Evolutionary conservation across 164 flowering plant genomes (phyloP).

Genomic region (Umbellularia californica): DNA sequence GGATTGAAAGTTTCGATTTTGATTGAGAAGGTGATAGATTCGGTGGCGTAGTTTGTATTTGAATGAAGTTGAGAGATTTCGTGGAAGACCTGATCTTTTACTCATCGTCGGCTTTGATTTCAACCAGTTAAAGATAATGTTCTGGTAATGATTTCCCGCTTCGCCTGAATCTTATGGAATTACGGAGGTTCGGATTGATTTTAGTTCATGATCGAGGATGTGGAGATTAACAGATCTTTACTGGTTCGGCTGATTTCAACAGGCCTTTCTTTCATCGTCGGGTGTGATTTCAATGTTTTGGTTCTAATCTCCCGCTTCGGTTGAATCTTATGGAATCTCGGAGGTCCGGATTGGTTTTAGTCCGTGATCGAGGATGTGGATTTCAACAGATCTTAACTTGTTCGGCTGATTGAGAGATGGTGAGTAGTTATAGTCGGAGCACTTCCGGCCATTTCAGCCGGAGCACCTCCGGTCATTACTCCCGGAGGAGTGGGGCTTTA

Average conservation of each 20-base stretch:
- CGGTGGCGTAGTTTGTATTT: background rate
- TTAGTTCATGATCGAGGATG: background rate
- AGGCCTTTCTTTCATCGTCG: too few relatives aligned
- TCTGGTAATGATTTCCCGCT: too few relatives aligned
- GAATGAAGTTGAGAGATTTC: background rate
- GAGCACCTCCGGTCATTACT: conserved; percentile 11
- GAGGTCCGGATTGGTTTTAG: too few relatives aligned
- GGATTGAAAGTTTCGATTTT: background rate
- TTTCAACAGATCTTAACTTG: background rate
- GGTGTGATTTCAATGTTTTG: too few relatives aligned
- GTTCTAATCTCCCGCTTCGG: too few relatives aligned
- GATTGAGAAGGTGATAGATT: background rate
- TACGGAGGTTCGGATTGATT: too few relatives aligned
- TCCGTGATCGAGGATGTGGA: background rate
- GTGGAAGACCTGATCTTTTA: too few relatives aligned
- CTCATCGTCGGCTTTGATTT: too few relatives aligned
- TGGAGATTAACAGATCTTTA: background rate
- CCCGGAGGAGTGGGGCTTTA: conserved; percentile 30
- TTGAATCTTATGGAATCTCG: too few relatives aligned
- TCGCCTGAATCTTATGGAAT: too few relatives aligned
- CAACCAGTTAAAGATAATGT: too few relatives aligned
- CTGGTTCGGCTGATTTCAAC: background rate
- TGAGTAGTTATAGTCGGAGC: conserved; percentile 41
- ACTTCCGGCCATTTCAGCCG: conserved; percentile 32
- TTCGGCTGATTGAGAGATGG: conserved; percentile 19